Base-by-base conservation (phyloP, 2,329 filamentous ascomycete genomes). In the Colletotrichum neosansevieriae region DNA sequence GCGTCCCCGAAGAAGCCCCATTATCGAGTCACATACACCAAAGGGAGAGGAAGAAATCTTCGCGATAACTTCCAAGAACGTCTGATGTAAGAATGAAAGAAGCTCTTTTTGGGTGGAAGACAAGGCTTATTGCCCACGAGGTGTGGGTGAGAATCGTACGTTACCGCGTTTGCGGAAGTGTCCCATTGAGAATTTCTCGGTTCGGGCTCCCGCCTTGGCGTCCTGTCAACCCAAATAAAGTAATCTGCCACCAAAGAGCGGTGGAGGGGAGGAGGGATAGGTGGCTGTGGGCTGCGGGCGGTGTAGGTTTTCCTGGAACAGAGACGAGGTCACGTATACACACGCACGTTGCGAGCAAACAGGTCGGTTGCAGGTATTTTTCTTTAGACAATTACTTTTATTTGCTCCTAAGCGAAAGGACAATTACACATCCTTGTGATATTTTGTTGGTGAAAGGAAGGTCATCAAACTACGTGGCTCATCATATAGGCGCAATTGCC, bases 31-130 rank as follows among this genome's bases (percentile, higher is more conserved):
- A 29, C 29, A 13, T 36, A 15, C 11, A 19, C 10, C 17, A 10
- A 38, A 5, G 7, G 3, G 38, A 19, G 17, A 21, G 24, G 24
- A 15, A 44, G 12, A 19, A 49, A 21, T 36, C 11, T 21, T 36
- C 17, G 47, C 24, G 44, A 42, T 15, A 29, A 17, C 6, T 13
- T 15, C 63, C 63, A 56, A 56, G 29, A 66, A 34, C 57, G 57
- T 53, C 44, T 15, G 15, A 15, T 49, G 6, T 40, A 19, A 12
- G 29, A 29, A 57, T 42, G 17, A 47, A 63, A 45, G 29, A 21
- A 19, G 13, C 5, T 6, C 11, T 63, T 36, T 53, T 29, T 49
- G 45, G 38, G 13, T n/a, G n/a, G 11, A 42, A 42, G 15, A 21
- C 21, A 24, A 15, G 45, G 29, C 7, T 29, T 49, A 5, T 15